Evolutionary conservation across 2,329 filamentous ascomycete genomes (phyloP).

Genomic region (Xylaria sp.): DNA sequence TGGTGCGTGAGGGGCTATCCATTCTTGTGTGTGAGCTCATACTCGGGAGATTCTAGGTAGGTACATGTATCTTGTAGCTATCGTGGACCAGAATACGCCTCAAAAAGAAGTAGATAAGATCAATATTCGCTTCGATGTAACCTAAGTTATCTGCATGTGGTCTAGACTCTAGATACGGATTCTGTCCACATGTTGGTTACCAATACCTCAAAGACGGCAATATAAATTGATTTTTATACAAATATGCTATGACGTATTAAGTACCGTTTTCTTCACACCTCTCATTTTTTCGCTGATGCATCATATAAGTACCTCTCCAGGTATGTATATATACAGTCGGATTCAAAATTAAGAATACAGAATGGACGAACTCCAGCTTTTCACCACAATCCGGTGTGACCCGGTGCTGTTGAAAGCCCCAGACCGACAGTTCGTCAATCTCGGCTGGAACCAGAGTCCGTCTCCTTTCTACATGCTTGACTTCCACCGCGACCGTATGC

Average conservation of each 20-base stretch:
- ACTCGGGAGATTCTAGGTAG: neutral
- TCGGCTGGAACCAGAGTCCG: slow-evolving; percentile 63
- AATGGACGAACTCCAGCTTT: slow-evolving; percentile 65
- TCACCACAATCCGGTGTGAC: slow-evolving; percentile 79
- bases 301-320: neutral
- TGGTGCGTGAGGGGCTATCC: slow-evolving; percentile 11
- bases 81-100: too few species aligned
- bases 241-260: neutral
- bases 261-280: neutral
- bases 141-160: too few species aligned
- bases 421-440: slow-evolving; percentile 51
- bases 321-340: neutral
- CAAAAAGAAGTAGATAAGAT: too few species aligned
- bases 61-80: too few species aligned
- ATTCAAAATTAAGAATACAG: neutral
- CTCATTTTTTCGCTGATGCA: neutral
- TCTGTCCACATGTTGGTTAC: too few species aligned
- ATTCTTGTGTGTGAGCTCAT: neutral
- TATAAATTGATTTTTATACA: neutral
- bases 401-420: slow-evolving; percentile 61
- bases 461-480: slow-evolving; percentile 82
- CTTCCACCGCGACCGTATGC: slow-evolving; percentile 80
- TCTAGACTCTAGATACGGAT: too few species aligned
- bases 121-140: too few species aligned
- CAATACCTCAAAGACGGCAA: neutral